Percentiles rank a stretch among this genome's conserved stretches.
Conservation (phyloP, 768 basidiomycete genomes). For the Suillus weaverae region DNA sequence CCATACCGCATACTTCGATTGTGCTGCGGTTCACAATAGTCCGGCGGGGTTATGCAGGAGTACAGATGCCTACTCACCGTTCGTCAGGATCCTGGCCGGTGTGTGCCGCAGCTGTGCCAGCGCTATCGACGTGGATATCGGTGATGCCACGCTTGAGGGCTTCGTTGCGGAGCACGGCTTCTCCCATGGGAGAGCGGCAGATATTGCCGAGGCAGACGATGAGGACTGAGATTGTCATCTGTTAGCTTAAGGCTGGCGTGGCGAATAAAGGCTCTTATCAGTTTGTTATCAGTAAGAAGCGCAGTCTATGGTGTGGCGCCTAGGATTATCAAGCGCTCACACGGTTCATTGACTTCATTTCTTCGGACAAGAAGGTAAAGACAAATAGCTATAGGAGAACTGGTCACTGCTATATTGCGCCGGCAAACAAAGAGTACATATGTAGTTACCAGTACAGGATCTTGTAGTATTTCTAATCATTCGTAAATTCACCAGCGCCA, state of each 20-base stretch:
- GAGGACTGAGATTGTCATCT: conserved; percentile 53
- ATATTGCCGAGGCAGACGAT: conserved; percentile 84
- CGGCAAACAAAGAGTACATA: not conserved
- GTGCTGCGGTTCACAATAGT: conserved; percentile 46
- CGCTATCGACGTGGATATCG: conserved; percentile 74
- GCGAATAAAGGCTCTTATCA: not conserved
- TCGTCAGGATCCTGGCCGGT: conserved; percentile 82
- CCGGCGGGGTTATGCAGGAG: not conserved
- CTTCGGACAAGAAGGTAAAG: not conserved
- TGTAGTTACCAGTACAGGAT: not conserved
- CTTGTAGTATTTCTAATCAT: not conserved
- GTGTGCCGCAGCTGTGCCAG: conserved; percentile 85
- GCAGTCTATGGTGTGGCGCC: not conserved
- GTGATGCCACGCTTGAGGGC: conserved; percentile 61
- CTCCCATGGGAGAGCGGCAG: conserved; percentile 90
- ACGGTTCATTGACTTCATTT: not conserved
- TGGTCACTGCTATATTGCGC: not conserved
- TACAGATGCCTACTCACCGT: conserved; percentile 45
- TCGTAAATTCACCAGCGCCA: not conserved
- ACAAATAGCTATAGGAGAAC: not conserved
- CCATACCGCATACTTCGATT: conserved; percentile 69
- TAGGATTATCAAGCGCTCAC: not conserved
- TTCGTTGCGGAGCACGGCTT: conserved; percentile 76
- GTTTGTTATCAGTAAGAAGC: not conserved
- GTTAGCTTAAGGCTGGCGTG: not conserved